Conservation (phyloP, 805 yeast genomes). For the Saccharomycopsis sp. region DNA sequence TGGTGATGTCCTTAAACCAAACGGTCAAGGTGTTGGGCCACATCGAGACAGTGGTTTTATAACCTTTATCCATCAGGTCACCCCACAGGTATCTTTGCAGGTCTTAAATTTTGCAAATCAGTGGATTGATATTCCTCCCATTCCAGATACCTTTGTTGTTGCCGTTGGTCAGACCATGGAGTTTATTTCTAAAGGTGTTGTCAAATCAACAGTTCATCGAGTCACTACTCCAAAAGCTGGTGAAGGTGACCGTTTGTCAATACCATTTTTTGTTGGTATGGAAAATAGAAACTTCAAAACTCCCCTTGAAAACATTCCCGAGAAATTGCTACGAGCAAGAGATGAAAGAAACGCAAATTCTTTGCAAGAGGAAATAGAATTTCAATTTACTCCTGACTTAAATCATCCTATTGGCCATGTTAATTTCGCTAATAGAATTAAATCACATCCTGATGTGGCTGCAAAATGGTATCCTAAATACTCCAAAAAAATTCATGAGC, state of each 20-base stretch:
- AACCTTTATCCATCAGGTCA: constrained; percentile 54
- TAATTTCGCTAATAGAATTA: constrained; percentile 12
- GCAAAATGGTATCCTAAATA: constrained; percentile 13
- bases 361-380: constrained; percentile 7
- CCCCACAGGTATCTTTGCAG: constrained; percentile 45
- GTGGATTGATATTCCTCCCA: constrained; percentile 50
- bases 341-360: constrained; percentile 3
- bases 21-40: constrained; percentile 52
- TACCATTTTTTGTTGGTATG: constrained; percentile 23
- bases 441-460: constrained; percentile 16
- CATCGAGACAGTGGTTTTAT: constrained; percentile 62
- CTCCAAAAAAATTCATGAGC: constrained; percentile 3
- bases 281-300: constrained; percentile 12
- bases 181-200: constrained; percentile 50
- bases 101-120: constrained; percentile 49
- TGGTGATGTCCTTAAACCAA: constrained; percentile 23
- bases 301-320: not conserved
- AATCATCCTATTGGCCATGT: constrained; percentile 14
- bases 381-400: constrained; percentile 16
- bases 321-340: constrained; percentile 4
- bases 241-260: constrained; percentile 23
- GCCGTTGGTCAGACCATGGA: constrained; percentile 58
- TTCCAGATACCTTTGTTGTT: constrained; percentile 44
- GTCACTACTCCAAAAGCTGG: constrained; percentile 39
- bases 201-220: constrained; percentile 53